Percentiles rank a stretch among this genome's conserved stretches.
These are phyloP conservation scores for Strobilomyces dryophilus DNA, from an alignment of 768 basidiomycete species.

Conservation along the genomic window DNA sequence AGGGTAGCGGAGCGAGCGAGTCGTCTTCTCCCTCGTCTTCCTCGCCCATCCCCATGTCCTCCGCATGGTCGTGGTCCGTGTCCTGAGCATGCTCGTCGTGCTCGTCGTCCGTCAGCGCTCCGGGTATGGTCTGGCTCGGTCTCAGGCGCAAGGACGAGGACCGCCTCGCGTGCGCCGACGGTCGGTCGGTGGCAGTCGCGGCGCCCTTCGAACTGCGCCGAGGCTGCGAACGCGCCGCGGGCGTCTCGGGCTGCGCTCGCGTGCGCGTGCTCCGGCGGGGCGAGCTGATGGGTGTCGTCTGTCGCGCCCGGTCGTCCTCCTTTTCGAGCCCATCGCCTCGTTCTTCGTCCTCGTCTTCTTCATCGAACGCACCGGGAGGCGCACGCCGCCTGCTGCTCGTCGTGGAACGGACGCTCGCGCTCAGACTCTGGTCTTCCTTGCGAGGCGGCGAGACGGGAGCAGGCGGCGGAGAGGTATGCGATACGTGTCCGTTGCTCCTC, in stretches of 20 bases:
- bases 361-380: conserved; percentile 45
- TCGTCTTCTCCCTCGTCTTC: conserved; percentile 33
- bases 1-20: conserved; percentile 31
- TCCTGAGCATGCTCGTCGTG: conserved; percentile 20
- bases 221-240: conserved; percentile 8
- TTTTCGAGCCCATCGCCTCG: conserved; percentile 17
- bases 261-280: conserved; percentile 14
- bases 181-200: background rate
- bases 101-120: conserved; percentile 40
- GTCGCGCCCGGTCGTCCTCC: conserved; percentile 4
- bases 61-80: conserved; percentile 22
- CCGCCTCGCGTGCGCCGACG: conserved; percentile 1
- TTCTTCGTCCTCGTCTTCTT: conserved; percentile 34
- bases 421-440: conserved; percentile 11
- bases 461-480: conserved; percentile 8
- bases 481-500: background rate
- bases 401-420: conserved; percentile 9
- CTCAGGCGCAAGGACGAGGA: conserved; percentile 5
- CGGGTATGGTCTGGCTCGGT: conserved; percentile 37
- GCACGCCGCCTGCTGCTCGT: conserved; percentile 25
- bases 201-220: conserved; percentile 6
- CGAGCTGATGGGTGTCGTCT: conserved; percentile 8
- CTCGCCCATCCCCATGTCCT: conserved; percentile 21
- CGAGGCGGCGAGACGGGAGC: conserved; percentile 8
- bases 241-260: conserved; percentile 10